These are phyloP conservation scores for Debaryomycetaceae sp. DNA, from an alignment of 1,139 yeast species.

Conservation along the genomic window DNA sequence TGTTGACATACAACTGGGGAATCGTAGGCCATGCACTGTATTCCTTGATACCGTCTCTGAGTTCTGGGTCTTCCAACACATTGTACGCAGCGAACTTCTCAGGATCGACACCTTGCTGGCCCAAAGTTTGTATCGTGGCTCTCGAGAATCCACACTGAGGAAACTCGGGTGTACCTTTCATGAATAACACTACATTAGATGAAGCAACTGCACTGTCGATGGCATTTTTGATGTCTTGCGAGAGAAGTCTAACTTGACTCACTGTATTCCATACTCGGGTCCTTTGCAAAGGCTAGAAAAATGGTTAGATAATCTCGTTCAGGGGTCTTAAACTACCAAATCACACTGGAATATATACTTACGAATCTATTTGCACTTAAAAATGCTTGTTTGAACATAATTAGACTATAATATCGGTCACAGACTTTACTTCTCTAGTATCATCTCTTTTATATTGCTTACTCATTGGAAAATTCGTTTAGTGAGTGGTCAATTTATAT, in stretches of 20 bases:
- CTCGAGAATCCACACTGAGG: conserved; percentile 98
- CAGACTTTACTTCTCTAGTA: too few species aligned
- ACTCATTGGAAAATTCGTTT: conserved; percentile 1
- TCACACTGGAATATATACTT: conserved; percentile 11
- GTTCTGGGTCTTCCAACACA: conserved; percentile 90
- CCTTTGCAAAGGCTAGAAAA: neutral
- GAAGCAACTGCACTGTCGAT: conserved; percentile 80
- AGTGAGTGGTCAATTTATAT: conserved; percentile 2
- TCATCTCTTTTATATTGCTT: too few species aligned
- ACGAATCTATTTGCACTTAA: conserved; percentile 18
- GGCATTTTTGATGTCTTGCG: conserved; percentile 77
- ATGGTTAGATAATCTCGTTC: too few species aligned
- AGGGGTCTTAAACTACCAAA: too few species aligned
- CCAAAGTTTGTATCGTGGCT: conserved; percentile 88
- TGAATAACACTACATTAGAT: conserved; percentile 91
- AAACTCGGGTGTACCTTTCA: conserved; percentile 96
- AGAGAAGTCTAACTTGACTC: conserved; percentile 48
- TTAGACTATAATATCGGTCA: too few species aligned
- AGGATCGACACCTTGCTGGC: conserved; percentile 98
- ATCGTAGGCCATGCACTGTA: conserved; percentile 95
- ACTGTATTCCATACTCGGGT: neutral
- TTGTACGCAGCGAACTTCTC: conserved; percentile 94
- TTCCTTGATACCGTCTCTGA: conserved; percentile 92
- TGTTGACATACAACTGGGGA: conserved; percentile 67
- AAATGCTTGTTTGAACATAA: conserved; percentile 25